Conservation (phyloP, 345 rosid genomes). For the Atalantia buxifolia region DNA sequence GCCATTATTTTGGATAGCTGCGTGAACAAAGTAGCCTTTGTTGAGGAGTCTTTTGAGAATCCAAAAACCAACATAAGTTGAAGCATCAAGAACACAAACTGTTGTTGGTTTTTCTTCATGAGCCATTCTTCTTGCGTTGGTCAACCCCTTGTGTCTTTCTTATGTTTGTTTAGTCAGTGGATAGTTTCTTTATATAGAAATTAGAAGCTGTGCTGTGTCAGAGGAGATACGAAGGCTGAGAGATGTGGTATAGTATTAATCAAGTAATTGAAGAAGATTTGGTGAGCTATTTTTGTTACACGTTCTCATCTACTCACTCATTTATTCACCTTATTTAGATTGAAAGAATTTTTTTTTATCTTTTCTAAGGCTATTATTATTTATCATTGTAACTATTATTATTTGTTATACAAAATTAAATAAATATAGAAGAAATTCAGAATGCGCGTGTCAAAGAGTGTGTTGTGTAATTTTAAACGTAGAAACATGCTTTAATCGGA, state of each 20-base stretch:
- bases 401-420: background rate
- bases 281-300: slow-evolving; percentile 59
- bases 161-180: background rate
- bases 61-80: slow-evolving; percentile 86
- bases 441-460: slow-evolving; percentile 5
- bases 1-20: slow-evolving; percentile 67
- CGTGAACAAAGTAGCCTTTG: slow-evolving; percentile 79
- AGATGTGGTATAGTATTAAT: background rate
- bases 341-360: background rate
- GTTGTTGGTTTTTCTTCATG: slow-evolving; percentile 29
- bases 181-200: background rate
- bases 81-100: slow-evolving; percentile 86
- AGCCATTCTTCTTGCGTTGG: slow-evolving; percentile 24
- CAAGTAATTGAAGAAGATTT: slow-evolving; percentile 35
- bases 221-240: background rate
- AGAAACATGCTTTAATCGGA: background rate
- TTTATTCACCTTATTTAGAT: background rate
- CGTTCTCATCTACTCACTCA: slow-evolving; percentile 57
- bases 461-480: slow-evolving; percentile 3
- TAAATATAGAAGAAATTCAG: background rate
- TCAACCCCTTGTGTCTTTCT: background rate
- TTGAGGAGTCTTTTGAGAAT: slow-evolving; percentile 65
- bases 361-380: background rate
- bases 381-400: background rate
- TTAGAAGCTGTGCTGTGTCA: background rate